Base-by-base conservation (phyloP, 2,329 filamentous ascomycete genomes). In the Aspergillus neoniger region DNA sequence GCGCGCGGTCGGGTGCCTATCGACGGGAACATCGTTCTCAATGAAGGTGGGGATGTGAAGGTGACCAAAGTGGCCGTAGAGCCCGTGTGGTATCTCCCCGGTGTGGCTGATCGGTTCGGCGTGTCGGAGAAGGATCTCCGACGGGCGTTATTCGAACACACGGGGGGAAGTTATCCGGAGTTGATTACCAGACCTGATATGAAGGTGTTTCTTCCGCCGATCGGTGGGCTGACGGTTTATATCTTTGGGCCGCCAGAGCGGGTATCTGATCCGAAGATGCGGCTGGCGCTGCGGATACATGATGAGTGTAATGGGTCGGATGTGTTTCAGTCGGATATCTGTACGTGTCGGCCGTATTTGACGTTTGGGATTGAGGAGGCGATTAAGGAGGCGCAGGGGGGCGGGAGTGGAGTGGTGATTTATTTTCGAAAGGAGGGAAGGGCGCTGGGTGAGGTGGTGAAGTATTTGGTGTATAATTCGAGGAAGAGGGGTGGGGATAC, bases 41-140 rank as follows among this genome's bases (percentile, higher is more conserved):
- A 96, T 71, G 83, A 86, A 15, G 79, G 81, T 3, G 95, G 95
- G 57, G 95, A 98, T 74, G 82, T 98, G 36, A 90, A 90, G 30
- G 95, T 98, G 4, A 98, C 95, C 53, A 99, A 99, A 76, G 91
- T 98, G 65, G 95, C 95, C 3, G 95, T 97, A n/a, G 95, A 99
- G 76, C 95, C 95, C 19, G 94, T 91, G 10, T 94, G 91, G 91
- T 94, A 92, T 79, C 81, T 94, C 8, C 91, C 91, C 1, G 91
- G 91, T 2, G 90, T 98, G 30, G 95, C 95, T 25, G 91, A 96
- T 73, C 85, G 95, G 69, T 99, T 99, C 73, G 92, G 92, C 38
- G 96, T 75, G 85, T 92, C 97, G 63, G 95, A 99, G 80, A 91
- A 89, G 10, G 89, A 88, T 14, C 83, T 99, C n/a, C 88, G 95